A percentile compares a stretch with the other conserved stretches of the same genome.
These are phyloP conservation scores for Blepharisma stoltei DNA, from an alignment of 73 alveolate genomes.

Conservation along the genomic window DNA sequence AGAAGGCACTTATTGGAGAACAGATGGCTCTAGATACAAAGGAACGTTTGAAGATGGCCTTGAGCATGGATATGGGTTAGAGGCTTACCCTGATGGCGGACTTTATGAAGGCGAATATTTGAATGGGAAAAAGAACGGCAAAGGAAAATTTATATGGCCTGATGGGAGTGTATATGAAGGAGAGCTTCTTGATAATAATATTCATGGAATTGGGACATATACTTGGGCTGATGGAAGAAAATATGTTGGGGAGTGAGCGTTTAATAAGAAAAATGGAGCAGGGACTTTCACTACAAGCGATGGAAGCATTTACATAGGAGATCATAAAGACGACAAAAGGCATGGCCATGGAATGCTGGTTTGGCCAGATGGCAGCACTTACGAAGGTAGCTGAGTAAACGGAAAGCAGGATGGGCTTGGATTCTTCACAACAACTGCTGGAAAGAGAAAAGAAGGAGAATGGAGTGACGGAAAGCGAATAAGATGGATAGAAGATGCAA, in stretches of 20 bases:
- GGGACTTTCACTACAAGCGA: conserved; percentile 43
- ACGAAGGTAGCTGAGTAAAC: conserved; percentile 6
- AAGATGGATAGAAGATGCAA: too few species aligned
- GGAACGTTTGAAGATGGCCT: conserved; percentile 43
- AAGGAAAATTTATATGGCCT: conserved; percentile 67
- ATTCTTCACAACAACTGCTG: background rate
- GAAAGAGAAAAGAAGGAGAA: conserved; percentile 36
- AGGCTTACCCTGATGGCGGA: conserved; percentile 51
- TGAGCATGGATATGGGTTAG: conserved; percentile 30
- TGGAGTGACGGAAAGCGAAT: conserved; percentile 20
- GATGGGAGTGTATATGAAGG: conserved; percentile 75
- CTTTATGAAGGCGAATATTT: conserved; percentile 37
- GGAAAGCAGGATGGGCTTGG: conserved; percentile 29
- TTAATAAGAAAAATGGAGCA: conserved; percentile 52
- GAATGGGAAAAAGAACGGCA: conserved; percentile 52
- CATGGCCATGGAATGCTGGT: conserved; percentile 30
- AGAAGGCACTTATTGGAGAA: conserved; percentile 41
- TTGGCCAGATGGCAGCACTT: conserved; percentile 33
- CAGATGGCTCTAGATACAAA: conserved; percentile 50
- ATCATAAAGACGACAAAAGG: background rate
- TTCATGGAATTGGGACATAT: conserved; percentile 46
- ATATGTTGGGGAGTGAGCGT: conserved; percentile 56
- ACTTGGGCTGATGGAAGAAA: conserved; percentile 55
- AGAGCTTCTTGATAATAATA: conserved; percentile 46
- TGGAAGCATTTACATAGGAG: conserved; percentile 47